Evolutionary conservation across 768 basidiomycete species (phyloP).

Genomic region (Pleurotus platypus): DNA sequence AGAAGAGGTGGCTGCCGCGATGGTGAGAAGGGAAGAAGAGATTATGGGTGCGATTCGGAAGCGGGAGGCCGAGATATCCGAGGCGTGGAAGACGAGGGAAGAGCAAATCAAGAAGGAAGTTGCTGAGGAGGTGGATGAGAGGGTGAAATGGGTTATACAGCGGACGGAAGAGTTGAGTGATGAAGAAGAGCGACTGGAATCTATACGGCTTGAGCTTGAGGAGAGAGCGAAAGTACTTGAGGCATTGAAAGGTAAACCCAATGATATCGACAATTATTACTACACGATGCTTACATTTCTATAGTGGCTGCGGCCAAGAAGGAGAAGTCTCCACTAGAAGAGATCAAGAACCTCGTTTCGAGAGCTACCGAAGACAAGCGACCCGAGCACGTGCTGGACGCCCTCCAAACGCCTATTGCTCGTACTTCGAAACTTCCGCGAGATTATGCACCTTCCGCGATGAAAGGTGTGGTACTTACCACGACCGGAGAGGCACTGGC

Average conservation of each 20-base stretch:
- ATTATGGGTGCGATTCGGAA: conserved; percentile 64
- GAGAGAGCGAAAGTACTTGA: conserved; percentile 47
- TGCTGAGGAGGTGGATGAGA: conserved; percentile 39
- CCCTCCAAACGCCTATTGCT: conserved; percentile 52
- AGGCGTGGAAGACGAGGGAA: conserved; percentile 56
- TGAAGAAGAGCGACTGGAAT: conserved; percentile 40
- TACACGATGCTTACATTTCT: no score
- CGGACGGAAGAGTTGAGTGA: conserved; percentile 46
- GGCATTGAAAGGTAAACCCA: conserved; percentile 27
- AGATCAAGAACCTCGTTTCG: conserved; percentile 67
- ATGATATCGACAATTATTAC: no score
- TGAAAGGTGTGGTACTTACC: conserved; percentile 79
- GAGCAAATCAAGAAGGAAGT: conserved; percentile 49
- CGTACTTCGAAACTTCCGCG: conserved; percentile 24
- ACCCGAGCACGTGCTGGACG: conserved; percentile 16
- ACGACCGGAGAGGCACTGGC: conserved; percentile 70
- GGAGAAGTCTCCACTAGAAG: conserved; percentile 64
- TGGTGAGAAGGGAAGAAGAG: conserved; percentile 65
- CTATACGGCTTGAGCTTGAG: conserved; percentile 29
- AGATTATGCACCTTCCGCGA: conserved; percentile 46
- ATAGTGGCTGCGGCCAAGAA: conserved; percentile 31
- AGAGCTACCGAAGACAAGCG: conserved; percentile 21
- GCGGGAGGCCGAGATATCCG: conserved; percentile 60
- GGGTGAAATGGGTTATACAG: conserved; percentile 41
- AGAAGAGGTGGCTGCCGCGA: conserved; percentile 63